Evolutionary conservation across 345 rosid species (phyloP).

Genomic region (Cardamine resedifolia): DNA sequence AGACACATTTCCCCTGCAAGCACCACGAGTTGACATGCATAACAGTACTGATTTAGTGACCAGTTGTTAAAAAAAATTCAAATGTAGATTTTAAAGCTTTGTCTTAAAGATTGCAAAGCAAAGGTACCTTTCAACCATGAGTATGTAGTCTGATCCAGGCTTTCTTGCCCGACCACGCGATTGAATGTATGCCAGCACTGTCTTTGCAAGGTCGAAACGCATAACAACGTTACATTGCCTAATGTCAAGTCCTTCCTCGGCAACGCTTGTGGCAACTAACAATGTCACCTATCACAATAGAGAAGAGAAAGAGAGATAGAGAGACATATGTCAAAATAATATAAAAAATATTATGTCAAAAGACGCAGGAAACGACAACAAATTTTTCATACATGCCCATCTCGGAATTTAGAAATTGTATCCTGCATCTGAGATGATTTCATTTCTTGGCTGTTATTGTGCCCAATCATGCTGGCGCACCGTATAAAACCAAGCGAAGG

Average conservation of each 20-base stretch:
- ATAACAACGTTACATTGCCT: constrained; percentile 98
- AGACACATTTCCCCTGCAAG: constrained; percentile 73
- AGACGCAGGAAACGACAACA: background rate
- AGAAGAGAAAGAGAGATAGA: background rate
- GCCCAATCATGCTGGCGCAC: constrained; percentile 96
- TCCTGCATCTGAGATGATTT: constrained; percentile 95
- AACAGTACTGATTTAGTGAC: background rate
- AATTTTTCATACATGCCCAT: constrained; percentile 73
- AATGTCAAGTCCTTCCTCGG: constrained; percentile 99
- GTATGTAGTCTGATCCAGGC: constrained; percentile 97
- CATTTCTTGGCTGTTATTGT: constrained; percentile 97
- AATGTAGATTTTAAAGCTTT: background rate
- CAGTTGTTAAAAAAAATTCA: background rate
- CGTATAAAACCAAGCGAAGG: constrained; percentile 84
- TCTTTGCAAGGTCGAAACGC: constrained; percentile 98
- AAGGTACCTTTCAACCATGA: constrained; percentile 93
- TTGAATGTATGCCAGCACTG: constrained; percentile 96
- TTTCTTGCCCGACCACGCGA: constrained; percentile 99
- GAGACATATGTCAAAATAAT: background rate
- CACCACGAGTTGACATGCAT: background rate
- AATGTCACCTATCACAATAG: constrained; percentile 61
- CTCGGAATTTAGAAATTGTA: constrained; percentile 84
- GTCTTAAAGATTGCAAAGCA: background rate
- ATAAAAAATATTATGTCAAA: background rate
- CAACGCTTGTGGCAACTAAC: constrained; percentile 98